Evolutionary conservation across 345 rosid species (phyloP), one percentile per base, ranked within the genome.

Genomic region (Noccaea bulbosa): DNA sequence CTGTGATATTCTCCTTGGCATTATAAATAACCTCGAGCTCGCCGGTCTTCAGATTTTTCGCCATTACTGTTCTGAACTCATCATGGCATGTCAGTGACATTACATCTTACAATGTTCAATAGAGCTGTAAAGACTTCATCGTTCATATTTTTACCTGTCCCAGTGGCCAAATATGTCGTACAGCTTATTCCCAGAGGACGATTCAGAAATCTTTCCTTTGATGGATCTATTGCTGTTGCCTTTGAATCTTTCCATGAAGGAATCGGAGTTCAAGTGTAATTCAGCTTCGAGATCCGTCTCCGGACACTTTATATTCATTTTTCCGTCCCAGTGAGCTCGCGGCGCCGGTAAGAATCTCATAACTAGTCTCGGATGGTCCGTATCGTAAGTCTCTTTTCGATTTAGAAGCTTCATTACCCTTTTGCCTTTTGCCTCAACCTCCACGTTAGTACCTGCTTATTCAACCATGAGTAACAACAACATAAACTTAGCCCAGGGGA

Each of bases 211-310:
- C 63, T 78, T 88, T 53, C 98, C 98, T 52, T 78, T 82, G 17
- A 93, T 70, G 0, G 79, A 79, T 79, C 86, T 75, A 10, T 71
- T 77, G 24, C 59, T 67, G 45, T 78, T 78, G 57, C 83, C 70
- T 56, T 65, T 30, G 80, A 83, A 20, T 54, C 81, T 45, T 80
- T 52, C 59, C 14, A 70, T 56, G 73, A 85, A 63, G 30, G 75
- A 12, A 75, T 81, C 71, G 72, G 88, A 10, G 51, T 77, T 73
- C 96, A 93, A 10, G 64, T 65, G 37, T 70, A 93, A 27, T 17
- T 87, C 87, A 7, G 98, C 96, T 79, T 81, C 88, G 5, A 90
- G 85, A 61, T 82, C 83, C 1, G 81, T 80, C 70, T 87, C 92
- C 0, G 57, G 80, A 72, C 98, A 90, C 10, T 72, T 66, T 47